phyloP scores from a whole-genome alignment of 2,329 filamentous ascomycete species.

The Penicillium frequentans region DNA sequence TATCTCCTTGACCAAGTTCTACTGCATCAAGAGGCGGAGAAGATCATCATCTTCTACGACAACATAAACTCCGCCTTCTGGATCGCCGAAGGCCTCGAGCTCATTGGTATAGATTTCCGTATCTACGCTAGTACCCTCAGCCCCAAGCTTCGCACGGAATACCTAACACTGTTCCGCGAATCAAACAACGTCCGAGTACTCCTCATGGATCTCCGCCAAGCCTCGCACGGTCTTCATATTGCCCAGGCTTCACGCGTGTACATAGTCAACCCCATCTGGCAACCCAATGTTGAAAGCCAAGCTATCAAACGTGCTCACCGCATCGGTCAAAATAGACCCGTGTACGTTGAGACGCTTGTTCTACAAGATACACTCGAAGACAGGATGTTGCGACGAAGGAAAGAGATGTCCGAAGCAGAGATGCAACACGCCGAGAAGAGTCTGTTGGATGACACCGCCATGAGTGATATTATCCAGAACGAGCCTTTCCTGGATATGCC shows the following conservation, averaged over 20 bases:
- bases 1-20: conserved; percentile 76
- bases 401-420: conserved; percentile 68
- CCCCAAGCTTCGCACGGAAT: conserved; percentile 65
- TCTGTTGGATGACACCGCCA: conserved; percentile 59
- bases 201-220: conserved; percentile 87
- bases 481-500: conserved; percentile 50
- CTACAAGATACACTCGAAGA: conserved; percentile 80
- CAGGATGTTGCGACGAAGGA: conserved; percentile 71
- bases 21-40: conserved; percentile 68
- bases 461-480: conserved; percentile 60
- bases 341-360: conserved; percentile 83
- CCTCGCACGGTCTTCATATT: conserved; percentile 85
- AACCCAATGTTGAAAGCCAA: conserved; percentile 81
- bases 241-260: conserved; percentile 80
- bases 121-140: conserved; percentile 59
- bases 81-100: conserved; percentile 77
- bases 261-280: conserved; percentile 85
- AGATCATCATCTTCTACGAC: conserved; percentile 92
- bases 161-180: conserved; percentile 76
- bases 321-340: conserved; percentile 76
- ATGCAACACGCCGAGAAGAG: conserved; percentile 57
- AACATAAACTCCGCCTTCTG: conserved; percentile 85
- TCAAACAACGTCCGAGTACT: conserved; percentile 70
- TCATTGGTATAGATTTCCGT: conserved; percentile 62
- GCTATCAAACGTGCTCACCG: conserved; percentile 87